Evolutionary conservation across 768 basidiomycete genomes (phyloP), one percentile per base, ranked within the genome.

Genomic region (Postia placenta): DNA sequence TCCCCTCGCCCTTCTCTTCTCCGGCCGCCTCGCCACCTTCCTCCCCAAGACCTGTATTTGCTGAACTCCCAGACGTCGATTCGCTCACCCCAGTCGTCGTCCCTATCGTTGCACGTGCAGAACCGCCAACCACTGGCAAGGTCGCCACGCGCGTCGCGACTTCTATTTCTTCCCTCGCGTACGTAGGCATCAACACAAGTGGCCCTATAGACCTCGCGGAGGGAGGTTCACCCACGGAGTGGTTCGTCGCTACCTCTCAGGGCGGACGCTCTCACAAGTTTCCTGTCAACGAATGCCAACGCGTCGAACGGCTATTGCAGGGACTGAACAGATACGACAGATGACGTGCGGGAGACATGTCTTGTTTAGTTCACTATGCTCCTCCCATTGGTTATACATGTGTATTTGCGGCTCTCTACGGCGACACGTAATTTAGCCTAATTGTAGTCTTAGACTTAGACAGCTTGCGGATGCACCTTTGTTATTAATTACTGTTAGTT

Each of bases 21-120:
- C 37, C 46, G 17, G 35, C 24, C 37, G 46, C 37, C 20, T 37
- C 46, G n/a, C 36, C 46, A 19, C 46, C 33, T 26, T 47, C 46
- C 35, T 11, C 20, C 23, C 46, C 37, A 23, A 35, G 14, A 35
- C n/a, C 30, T 17, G 6, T 27, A 7, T 7, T 33, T 15, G 30
- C 15, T 7, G 30, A 33, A 7, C 30, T 33, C 30, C 30, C 30
- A 7, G 30, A 33, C 15, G 7, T 33, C 9, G 30, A 33, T 15
- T 33, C 30, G 30, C 9, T 15, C 30, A 15, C 30, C 30, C 9
- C 7, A 7, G 7, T 15, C 15, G 30, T 33, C 15, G 7, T 33
- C n/a, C n/a, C n/a, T n/a, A n/a, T n/a, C 9, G 30, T 15, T 7
- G 9, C 30, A 7, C 30, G 30, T 15, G 30, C 30, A 7, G 30